Evolutionary conservation across 2,329 filamentous ascomycete species (phyloP), one percentile per base, ranked within the genome.

Genomic region (Pseudogymnoascus sp.): DNA sequence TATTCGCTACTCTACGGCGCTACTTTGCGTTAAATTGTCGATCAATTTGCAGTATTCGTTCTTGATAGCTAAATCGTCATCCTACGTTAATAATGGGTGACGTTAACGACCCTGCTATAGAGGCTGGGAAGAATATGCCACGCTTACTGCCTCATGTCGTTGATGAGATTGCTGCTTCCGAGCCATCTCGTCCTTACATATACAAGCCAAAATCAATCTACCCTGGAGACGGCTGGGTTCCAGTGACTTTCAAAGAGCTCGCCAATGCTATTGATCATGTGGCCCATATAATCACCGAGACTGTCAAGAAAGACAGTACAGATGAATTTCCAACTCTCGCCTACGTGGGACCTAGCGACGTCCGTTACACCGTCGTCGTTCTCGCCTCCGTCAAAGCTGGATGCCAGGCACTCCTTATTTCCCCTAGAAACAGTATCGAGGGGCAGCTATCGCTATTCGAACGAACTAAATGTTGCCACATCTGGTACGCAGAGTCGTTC

Each of bases 271-370:
- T 79, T 64, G 76, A 79, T 67, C 71, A 71, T 21, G 68, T 74
- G n/a, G 76, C 76, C 9, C 72, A 71, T 36, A 69, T 67, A 62
- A 70, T 79, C 48, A 62, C 72, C 10, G 64, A 68, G 5, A 68
- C 62, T 3, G 69, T 69, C 7, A 62, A 64, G 13, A 38, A 38
- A 38, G 36, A 38, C 36, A 38, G 13, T 38, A n/a, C 13, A 38
- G 36, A 38, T n/a, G 36, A 38, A 2, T 13, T 73, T 73, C 59
- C 75, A 1, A 79, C 76, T 0, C 70, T 81, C 29, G 75, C 77
- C 3, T 81, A 79, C 66, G 74, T 80, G 59, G 79, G 78, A 0
- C 76, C 76, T 12, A 73, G 59, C 51, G 65, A 69, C 59, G 38
- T 69, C 15, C 63, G 66, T 62, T 66, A 66, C 58, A 33, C 60